Evolutionary conservation across 1,139 yeast species (phyloP).

Genomic region (Taiozyma sp.): DNA sequence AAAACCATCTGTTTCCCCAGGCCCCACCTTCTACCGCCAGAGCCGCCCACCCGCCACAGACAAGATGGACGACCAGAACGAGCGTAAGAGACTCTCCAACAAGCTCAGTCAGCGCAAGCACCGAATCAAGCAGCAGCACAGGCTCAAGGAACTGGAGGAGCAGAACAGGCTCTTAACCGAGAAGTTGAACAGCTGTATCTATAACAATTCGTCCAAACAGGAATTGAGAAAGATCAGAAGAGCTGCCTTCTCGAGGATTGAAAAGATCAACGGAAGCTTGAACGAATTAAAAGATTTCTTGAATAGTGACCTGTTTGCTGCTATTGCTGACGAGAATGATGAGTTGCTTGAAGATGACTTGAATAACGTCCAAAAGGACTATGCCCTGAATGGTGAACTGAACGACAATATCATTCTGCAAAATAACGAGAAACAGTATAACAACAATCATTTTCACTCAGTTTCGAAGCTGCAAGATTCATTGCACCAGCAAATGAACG

Average conservation of each 20-base stretch:
- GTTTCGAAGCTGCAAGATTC: background rate
- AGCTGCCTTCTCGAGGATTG: conserved; percentile 2
- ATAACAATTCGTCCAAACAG: conserved; percentile 6
- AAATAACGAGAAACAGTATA: background rate
- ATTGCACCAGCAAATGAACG: background rate
- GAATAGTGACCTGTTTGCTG: conserved; percentile 3
- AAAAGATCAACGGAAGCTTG: conserved; percentile 3
- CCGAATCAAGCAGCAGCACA: conserved; percentile 11
- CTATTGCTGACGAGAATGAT: background rate
- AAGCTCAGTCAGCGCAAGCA: conserved; percentile 12
- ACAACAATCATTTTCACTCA: background rate
- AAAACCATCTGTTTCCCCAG: background rate
- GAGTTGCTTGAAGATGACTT: background rate
- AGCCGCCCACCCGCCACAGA: conserved; percentile 63
- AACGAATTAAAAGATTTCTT: conserved; percentile 5
- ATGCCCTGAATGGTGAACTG: background rate
- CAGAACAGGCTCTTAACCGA: conserved; percentile 3
- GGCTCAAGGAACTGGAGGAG: conserved; percentile 8
- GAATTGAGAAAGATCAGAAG: conserved; percentile 5
- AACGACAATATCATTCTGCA: background rate
- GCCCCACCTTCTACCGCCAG: conserved; percentile 49
- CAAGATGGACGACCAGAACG: conserved; percentile 27
- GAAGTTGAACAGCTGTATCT: conserved; percentile 7
- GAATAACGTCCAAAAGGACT: background rate
- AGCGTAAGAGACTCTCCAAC: conserved; percentile 9